Conservation (phyloP, 495 filamentous ascomycete genomes). For the Melanomma pulvis-pyrius region DNA sequence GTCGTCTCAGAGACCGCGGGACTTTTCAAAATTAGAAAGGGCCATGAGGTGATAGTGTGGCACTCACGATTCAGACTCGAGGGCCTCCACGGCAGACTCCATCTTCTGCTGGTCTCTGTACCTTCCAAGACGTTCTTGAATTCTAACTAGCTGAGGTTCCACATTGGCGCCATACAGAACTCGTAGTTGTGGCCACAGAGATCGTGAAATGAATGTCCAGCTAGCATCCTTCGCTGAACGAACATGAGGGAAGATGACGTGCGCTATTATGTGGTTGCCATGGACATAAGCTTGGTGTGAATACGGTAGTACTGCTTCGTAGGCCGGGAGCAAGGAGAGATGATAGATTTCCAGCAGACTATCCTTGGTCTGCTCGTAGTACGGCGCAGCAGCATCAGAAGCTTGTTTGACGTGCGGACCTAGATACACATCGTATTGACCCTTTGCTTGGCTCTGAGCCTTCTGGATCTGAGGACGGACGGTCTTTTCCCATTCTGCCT, state of each 20-base stretch:
- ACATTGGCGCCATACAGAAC: slow-evolving; percentile 87
- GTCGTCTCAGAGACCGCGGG: slow-evolving; percentile 2
- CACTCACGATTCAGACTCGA: slow-evolving; percentile 51
- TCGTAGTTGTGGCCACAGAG: slow-evolving; percentile 76
- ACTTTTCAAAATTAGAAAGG: not conserved
- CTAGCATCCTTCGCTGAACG: slow-evolving; percentile 68
- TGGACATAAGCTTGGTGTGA: slow-evolving; percentile 67
- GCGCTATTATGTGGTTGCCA: slow-evolving; percentile 65
- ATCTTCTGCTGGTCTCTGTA: slow-evolving; percentile 71
- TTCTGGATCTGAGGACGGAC: slow-evolving; percentile 73
- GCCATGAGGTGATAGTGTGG: not conserved
- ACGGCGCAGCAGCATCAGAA: slow-evolving; percentile 62
- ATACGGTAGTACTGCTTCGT: slow-evolving; percentile 71
- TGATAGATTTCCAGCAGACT: slow-evolving; percentile 69
- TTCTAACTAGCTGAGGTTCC: slow-evolving; percentile 90
- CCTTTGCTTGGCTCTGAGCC: slow-evolving; percentile 59
- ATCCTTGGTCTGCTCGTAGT: slow-evolving; percentile 65
- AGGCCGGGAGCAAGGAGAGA: slow-evolving; percentile 73
- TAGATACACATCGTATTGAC: slow-evolving; percentile 69
- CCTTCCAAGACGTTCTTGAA: slow-evolving; percentile 83
- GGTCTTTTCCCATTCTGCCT: slow-evolving; percentile 75
- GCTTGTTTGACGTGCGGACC: slow-evolving; percentile 73
- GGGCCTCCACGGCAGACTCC: slow-evolving; percentile 59
- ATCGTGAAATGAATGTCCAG: slow-evolving; percentile 69
- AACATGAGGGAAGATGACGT: slow-evolving; percentile 73